Evolutionary conservation across 1,139 yeast genomes (phyloP).

Genomic region (Debaryomyces nepalensis): DNA sequence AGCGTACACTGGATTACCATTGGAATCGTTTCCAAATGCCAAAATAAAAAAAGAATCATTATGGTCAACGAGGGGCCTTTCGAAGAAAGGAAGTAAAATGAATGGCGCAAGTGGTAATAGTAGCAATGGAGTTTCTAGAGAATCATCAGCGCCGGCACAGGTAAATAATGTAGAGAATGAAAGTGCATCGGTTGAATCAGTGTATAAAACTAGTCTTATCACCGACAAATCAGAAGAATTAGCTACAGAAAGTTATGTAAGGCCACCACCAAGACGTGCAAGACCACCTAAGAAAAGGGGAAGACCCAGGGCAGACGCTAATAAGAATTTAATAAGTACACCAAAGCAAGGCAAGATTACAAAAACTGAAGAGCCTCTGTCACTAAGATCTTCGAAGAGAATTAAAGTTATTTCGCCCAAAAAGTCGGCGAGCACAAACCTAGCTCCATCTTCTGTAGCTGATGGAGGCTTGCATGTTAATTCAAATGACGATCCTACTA

Average conservation of each 20-base stretch:
- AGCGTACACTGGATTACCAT: conserved; percentile 66
- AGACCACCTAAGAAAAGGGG: conserved; percentile 12
- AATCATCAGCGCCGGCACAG: conserved; percentile 3
- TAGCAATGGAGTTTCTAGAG: conserved; percentile 8
- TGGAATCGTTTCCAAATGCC: conserved; percentile 63
- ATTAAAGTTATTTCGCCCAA: conserved; percentile 50
- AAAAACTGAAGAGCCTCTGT: conserved; percentile 18
- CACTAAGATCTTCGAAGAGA: conserved; percentile 31
- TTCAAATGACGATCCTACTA: conserved; percentile 30
- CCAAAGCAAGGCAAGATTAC: conserved; percentile 19
- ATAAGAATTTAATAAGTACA: conserved; percentile 19
- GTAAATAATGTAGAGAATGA: conserved; percentile 10
- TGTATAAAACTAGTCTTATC: conserved; percentile 32
- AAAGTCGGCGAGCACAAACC: conserved; percentile 34
- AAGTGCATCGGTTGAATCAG: conserved; percentile 15
- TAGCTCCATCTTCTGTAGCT: conserved; percentile 30
- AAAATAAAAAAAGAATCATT: conserved; percentile 57
- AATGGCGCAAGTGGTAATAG: conserved; percentile 7
- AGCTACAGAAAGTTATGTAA: conserved; percentile 38
- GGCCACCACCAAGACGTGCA: conserved; percentile 25
- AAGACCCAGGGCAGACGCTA: conserved; percentile 16
- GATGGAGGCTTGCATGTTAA: conserved; percentile 14
- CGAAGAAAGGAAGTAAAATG: conserved; percentile 12
- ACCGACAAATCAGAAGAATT: conserved; percentile 39
- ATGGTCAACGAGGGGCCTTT: conserved; percentile 40